These are phyloP conservation scores for Alternaria sp. DNA, from an alignment of 2,329 filamentous ascomycete species.

Conservation along the genomic window DNA sequence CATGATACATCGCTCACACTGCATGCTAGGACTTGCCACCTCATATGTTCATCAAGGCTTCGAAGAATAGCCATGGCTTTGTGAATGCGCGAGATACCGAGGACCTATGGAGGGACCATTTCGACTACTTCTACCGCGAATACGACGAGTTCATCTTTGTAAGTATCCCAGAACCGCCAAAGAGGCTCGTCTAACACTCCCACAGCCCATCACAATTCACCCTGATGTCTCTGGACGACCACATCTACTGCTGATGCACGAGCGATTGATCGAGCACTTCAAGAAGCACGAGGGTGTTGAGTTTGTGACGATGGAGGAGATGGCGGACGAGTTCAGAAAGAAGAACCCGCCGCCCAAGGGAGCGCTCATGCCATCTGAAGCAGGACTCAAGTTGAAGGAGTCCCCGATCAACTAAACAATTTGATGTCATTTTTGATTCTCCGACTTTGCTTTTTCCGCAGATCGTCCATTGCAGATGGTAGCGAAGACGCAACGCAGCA, in stretches of 20 bases:
- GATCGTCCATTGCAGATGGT: not conserved
- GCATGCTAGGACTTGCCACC: slow-evolving; percentile 56
- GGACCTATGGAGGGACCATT: slow-evolving; percentile 69
- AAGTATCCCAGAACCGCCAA: slow-evolving; percentile 55
- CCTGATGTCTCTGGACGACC: slow-evolving; percentile 70
- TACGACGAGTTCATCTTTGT: slow-evolving; percentile 76
- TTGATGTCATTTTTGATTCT: not conserved
- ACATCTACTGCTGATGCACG: slow-evolving; percentile 74
- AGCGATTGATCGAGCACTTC: slow-evolving; percentile 72
- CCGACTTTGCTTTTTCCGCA: not conserved
- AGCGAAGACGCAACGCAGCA: not conserved
- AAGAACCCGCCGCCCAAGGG: slow-evolving; percentile 64
- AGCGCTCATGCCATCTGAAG: slow-evolving; percentile 65
- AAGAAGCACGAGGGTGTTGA: slow-evolving; percentile 67
- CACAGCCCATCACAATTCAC: slow-evolving; percentile 71
- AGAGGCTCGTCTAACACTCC: not conserved
- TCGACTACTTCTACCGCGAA: slow-evolving; percentile 76
- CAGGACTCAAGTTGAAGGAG: slow-evolving; percentile 58
- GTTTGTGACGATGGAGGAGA: slow-evolving; percentile 73
- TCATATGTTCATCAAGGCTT: slow-evolving; percentile 74
- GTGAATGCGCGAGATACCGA: slow-evolving; percentile 63
- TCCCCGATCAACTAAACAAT: not conserved
- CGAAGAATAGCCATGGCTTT: slow-evolving; percentile 68
- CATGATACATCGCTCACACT: slow-evolving; percentile 23
- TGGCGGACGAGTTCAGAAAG: slow-evolving; percentile 74